These are phyloP conservation scores for Bondarzewia mesenterica DNA, from an alignment of 1,284 basidiomycete species.

Conservation along the genomic window DNA sequence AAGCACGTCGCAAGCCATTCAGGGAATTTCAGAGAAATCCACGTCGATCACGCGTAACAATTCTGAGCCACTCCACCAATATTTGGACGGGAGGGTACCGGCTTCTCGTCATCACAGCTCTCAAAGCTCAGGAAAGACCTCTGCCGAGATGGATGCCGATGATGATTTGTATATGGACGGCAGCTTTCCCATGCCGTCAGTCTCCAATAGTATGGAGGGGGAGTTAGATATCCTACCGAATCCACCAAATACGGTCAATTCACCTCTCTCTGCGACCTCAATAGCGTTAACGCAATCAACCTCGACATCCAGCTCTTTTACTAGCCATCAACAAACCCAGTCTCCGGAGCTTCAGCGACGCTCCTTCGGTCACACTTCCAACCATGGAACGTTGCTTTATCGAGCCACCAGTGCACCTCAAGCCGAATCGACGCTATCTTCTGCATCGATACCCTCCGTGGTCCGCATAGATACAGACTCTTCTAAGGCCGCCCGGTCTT, in stretches of 20 bases:
- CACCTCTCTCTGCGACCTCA: not conserved
- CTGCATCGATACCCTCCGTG: not conserved
- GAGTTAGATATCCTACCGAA: not conserved
- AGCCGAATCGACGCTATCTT: not conserved
- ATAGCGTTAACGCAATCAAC: not conserved
- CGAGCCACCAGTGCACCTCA: not conserved
- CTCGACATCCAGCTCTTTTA: not conserved
- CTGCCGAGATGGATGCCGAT: not conserved
- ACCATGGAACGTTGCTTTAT: not conserved
- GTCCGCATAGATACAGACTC: not conserved
- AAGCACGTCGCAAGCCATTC: no score
- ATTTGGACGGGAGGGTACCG: not conserved
- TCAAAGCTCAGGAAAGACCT: not conserved
- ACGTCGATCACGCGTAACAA: no score
- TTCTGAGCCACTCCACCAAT: no score
- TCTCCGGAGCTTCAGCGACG: not conserved
- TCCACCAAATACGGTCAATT: not conserved
- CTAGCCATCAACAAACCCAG: not conserved
- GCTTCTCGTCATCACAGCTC: not conserved
- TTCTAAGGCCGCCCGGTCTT: not conserved
- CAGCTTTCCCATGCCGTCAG: not conserved
- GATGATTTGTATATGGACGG: not conserved
- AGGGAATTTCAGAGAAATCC: no score
- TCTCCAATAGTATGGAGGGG: not conserved
- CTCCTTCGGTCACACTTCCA: no score